phyloP scores from a whole-genome alignment of 2,329 filamentous ascomycete genomes.

The Neopestalotiopsis clavispora region DNA sequence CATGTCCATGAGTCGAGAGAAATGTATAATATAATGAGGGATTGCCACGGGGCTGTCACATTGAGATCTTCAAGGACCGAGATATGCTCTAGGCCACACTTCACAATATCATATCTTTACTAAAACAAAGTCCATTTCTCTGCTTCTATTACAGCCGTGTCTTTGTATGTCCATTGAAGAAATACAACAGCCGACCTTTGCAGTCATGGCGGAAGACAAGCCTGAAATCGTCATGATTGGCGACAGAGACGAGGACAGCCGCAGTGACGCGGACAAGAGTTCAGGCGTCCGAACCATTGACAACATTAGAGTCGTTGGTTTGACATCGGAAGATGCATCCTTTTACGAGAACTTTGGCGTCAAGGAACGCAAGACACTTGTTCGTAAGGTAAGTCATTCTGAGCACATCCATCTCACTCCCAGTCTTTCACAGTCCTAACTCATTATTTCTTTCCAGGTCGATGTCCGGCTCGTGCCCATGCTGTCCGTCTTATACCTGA shows the following conservation, averaged over 20 bases:
- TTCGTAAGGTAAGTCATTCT: constrained; percentile 28
- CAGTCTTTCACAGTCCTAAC: background rate
- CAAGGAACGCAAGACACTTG: constrained; percentile 28
- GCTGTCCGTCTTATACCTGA: constrained; percentile 61
- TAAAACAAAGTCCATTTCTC: background rate
- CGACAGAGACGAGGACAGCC: constrained; percentile 1
- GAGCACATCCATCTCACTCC: background rate
- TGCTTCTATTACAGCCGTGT: too few relatives aligned
- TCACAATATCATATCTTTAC: background rate
- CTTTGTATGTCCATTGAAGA: too few relatives aligned
- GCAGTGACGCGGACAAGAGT: constrained; percentile 6
- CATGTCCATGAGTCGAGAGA: background rate
- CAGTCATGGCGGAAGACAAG: constrained; percentile 6
- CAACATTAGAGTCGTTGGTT: constrained; percentile 35
- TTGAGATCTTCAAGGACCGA: background rate
- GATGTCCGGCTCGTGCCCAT: constrained; percentile 37
- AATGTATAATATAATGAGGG: constrained; percentile 3
- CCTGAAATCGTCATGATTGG: constrained; percentile 11
- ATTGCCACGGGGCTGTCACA: background rate
- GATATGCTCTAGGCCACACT: background rate
- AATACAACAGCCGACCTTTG: background rate
- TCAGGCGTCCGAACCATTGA: constrained; percentile 25
- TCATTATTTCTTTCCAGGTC: constrained; percentile 24
- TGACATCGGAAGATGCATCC: constrained; percentile 32
- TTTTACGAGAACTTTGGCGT: constrained; percentile 31